Conservation (phyloP, 192 early-diverging fungal species). For the Podila horticola region DNA sequence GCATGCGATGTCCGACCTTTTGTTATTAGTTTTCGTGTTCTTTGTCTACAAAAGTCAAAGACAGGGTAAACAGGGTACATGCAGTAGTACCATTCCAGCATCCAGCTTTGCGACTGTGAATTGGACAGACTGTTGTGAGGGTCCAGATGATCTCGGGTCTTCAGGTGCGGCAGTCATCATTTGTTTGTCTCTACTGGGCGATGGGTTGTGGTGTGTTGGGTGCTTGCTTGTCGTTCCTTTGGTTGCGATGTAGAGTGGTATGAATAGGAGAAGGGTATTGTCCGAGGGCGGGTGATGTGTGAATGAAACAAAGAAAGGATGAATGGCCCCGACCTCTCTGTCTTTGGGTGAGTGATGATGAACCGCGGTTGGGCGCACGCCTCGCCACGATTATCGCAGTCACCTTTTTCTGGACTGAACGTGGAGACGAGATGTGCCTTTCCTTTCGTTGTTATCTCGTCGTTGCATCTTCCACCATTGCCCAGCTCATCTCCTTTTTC, state of each 20-base stretch:
- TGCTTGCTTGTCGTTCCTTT: neutral
- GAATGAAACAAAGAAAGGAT: too few relatives aligned
- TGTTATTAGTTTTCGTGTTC: neutral
- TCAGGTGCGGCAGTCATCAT: slow-evolving; percentile 44
- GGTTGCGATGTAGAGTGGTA: neutral
- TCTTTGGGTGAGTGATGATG: too few relatives aligned
- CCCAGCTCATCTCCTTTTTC: neutral
- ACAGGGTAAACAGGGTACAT: slow-evolving; percentile 11
- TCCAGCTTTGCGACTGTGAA: slow-evolving; percentile 96
- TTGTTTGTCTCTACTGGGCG: neutral
- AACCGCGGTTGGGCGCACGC: too few relatives aligned
- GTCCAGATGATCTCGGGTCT: slow-evolving; percentile 12
- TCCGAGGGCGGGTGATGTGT: too few relatives aligned
- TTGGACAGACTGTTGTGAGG: slow-evolving; percentile 60
- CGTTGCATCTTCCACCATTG: neutral
- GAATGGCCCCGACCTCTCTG: too few relatives aligned
- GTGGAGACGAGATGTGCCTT: neutral
- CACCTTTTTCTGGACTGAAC: neutral
- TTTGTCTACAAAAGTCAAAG: neutral
- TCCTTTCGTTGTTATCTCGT: too few relatives aligned
- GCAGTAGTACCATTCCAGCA: slow-evolving; percentile 79
- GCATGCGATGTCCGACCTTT: slow-evolving; percentile 1
- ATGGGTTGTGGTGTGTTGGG: neutral
- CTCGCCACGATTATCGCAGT: too few relatives aligned
- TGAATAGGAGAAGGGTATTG: too few relatives aligned